These are phyloP conservation scores for Aspergillus aculeatinus DNA, from an alignment of 2,329 filamentous ascomycete species.

Conservation along the genomic window DNA sequence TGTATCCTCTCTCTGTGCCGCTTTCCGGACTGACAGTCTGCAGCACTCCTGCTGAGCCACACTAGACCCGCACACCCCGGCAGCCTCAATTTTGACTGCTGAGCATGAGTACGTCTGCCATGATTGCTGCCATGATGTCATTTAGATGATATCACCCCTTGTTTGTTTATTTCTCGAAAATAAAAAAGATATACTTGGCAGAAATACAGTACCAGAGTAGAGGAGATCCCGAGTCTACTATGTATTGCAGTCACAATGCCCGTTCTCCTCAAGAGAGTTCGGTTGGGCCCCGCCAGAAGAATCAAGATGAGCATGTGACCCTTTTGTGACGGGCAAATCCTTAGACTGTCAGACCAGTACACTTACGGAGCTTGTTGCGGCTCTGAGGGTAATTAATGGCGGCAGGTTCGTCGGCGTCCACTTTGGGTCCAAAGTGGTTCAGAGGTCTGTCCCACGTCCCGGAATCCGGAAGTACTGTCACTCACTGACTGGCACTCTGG, in stretches of 20 bases:
- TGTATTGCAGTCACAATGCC: background rate
- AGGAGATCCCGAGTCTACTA: too few relatives aligned
- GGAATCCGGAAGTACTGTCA: conserved; percentile 19
- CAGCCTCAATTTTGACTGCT: conserved; percentile 1
- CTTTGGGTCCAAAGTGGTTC: conserved; percentile 19
- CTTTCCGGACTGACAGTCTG: background rate
- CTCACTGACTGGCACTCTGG: background rate
- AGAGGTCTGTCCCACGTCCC: conserved; percentile 10
- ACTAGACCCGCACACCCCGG: conserved; percentile 10
- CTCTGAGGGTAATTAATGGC: conserved; percentile 15
- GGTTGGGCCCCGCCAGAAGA: background rate
- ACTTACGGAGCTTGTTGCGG: conserved; percentile 13
- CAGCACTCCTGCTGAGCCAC: conserved; percentile 16
- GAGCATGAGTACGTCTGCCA: background rate
- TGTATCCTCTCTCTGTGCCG: background rate
- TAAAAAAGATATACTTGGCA: background rate
- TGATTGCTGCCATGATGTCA: conserved; percentile 1
- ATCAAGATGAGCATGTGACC: background rate
- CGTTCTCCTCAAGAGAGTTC: background rate
- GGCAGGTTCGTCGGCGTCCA: conserved; percentile 10
- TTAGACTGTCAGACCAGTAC: background rate
- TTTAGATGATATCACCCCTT: background rate
- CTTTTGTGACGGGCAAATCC: background rate
- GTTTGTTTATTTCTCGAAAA: background rate
- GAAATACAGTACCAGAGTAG: background rate